Evolutionary conservation across 1,284 basidiomycete species (phyloP).

Genomic region (Kalmanozyma brasiliensis): DNA sequence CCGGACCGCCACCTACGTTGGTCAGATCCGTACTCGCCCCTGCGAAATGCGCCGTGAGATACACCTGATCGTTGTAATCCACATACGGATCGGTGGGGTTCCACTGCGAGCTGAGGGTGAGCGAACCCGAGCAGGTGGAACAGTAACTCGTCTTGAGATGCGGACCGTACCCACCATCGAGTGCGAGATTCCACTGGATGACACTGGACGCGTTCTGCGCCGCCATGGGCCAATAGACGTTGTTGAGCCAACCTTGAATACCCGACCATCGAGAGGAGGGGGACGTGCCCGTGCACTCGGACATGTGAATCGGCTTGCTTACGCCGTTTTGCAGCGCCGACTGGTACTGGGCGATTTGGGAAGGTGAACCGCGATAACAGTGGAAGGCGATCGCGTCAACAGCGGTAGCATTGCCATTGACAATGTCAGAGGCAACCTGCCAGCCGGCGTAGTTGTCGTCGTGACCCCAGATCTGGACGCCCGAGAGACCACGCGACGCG

Average conservation of each 20-base stretch:
- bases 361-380: slow-evolving; percentile 54
- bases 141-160: slow-evolving; percentile 42
- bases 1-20: slow-evolving; percentile 45
- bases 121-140: slow-evolving; percentile 39
- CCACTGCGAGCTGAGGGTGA: slow-evolving; percentile 29
- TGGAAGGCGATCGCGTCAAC: slow-evolving; percentile 59
- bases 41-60: slow-evolving; percentile 43
- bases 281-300: slow-evolving; percentile 52
- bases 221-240: slow-evolving; percentile 50
- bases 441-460: slow-evolving; percentile 52
- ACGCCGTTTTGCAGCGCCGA: slow-evolving; percentile 13
- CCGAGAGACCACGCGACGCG: slow-evolving; percentile 4
- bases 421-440: slow-evolving; percentile 36
- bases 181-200: slow-evolving; percentile 54
- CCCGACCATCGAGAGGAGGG: slow-evolving; percentile 26
- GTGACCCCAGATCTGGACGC: slow-evolving; percentile 51
- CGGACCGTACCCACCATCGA: slow-evolving; percentile 46
- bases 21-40: slow-evolving; percentile 43
- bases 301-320: slow-evolving; percentile 43
- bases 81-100: slow-evolving; percentile 37
- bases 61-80: slow-evolving; percentile 42
- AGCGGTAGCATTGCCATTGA: slow-evolving; percentile 37
- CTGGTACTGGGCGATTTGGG: slow-evolving; percentile 28
- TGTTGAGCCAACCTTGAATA: slow-evolving; percentile 46
- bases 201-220: slow-evolving; percentile 23